Evolutionary conservation across 1,284 basidiomycete genomes (phyloP).

Genomic region (Peniophora sp.): DNA sequence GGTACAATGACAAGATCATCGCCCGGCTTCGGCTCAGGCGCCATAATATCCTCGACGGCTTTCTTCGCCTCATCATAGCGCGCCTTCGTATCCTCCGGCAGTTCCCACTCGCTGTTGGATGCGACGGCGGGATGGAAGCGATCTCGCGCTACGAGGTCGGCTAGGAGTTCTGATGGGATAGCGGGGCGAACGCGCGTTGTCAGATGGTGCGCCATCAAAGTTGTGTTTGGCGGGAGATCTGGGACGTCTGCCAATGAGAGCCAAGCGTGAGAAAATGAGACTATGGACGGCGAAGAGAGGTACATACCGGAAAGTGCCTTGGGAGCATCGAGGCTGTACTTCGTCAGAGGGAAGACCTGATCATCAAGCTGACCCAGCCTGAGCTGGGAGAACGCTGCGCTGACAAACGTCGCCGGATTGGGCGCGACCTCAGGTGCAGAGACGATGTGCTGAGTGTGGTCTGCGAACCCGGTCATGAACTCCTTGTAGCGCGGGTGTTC

Average conservation of each 20-base stretch:
- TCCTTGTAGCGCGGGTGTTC: constrained; percentile 60
- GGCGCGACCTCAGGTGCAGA: constrained; percentile 51
- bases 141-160: constrained; percentile 26
- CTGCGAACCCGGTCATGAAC: constrained; percentile 52
- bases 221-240: constrained; percentile 38
- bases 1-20: constrained; percentile 68
- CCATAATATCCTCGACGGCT: constrained; percentile 5
- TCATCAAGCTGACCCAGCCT: constrained; percentile 68
- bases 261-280: background rate
- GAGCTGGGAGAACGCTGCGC: constrained; percentile 65
- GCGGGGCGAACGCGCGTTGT: constrained; percentile 40
- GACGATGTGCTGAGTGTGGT: constrained; percentile 51
- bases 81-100: constrained; percentile 27
- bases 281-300: background rate
- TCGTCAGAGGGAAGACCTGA: constrained; percentile 67
- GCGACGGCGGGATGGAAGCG: constrained; percentile 38
- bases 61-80: constrained; percentile 29
- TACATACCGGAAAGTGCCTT: constrained; percentile 34
- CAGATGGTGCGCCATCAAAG: constrained; percentile 31
- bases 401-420: constrained; percentile 71
- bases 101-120: constrained; percentile 18
- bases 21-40: constrained; percentile 30
- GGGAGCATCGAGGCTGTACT: constrained; percentile 36
- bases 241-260: constrained; percentile 28
- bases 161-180: constrained; percentile 28